phyloP scores from a whole-genome alignment of 768 basidiomycete species.

The Phylloporus scabripes region DNA sequence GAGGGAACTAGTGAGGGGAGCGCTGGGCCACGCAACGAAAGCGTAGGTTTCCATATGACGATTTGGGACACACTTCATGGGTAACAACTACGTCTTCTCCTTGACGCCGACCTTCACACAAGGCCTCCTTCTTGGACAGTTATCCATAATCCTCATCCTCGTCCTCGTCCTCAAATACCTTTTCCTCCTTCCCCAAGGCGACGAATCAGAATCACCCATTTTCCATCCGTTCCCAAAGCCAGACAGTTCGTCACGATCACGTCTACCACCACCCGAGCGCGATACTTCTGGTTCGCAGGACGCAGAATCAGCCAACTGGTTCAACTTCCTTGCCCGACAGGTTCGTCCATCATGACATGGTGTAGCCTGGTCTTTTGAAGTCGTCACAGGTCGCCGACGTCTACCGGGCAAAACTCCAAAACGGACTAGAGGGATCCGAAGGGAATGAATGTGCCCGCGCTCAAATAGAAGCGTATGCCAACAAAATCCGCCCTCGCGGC shows the following conservation, averaged over 20 bases:
- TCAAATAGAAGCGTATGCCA: conserved; percentile 76
- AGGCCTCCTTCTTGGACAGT: conserved; percentile 87
- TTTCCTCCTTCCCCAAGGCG: conserved; percentile 76
- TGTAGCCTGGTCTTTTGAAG: background rate
- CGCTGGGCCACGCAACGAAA: conserved; percentile 50
- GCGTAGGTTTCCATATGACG: conserved; percentile 17
- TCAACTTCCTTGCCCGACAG: conserved; percentile 81
- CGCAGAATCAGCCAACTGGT: conserved; percentile 84
- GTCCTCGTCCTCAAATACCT: conserved; percentile 87
- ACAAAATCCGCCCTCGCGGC: conserved; percentile 63
- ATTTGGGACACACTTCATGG: conserved; percentile 14
- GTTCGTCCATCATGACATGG: conserved; percentile 35
- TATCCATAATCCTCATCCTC: conserved; percentile 76
- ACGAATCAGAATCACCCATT: conserved; percentile 48
- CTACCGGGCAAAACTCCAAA: conserved; percentile 73
- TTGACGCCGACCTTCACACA: conserved; percentile 91
- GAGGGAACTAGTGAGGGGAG: conserved; percentile 49
- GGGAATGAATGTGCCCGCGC: conserved; percentile 81
- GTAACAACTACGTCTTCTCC: conserved; percentile 57
- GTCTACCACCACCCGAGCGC: conserved; percentile 18
- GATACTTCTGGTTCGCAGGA: conserved; percentile 9
- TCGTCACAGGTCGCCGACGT: conserved; percentile 53
- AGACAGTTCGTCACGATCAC: conserved; percentile 39
- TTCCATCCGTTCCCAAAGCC: conserved; percentile 57
- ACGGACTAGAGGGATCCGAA: conserved; percentile 60